Evolutionary conservation across 2,329 filamentous ascomycete genomes (phyloP), one percentile per base, ranked within the genome.

Genomic region (Alternaria conjuncta): DNA sequence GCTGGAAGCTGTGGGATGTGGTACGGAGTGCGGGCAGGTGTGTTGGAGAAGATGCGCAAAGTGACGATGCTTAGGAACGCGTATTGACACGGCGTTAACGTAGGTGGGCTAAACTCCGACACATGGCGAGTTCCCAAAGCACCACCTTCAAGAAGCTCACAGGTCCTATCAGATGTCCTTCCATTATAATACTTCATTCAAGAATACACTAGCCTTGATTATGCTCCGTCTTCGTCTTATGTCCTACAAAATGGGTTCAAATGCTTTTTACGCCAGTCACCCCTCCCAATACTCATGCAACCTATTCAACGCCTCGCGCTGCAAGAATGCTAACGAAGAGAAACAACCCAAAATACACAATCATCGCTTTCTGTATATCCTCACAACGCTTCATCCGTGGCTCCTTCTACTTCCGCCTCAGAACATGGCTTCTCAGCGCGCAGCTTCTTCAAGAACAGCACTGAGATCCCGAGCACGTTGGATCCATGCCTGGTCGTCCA

Each of bases 401-500:
- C 9, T 30, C 54, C 25, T 18, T 50, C 9, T 36, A 26, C 23
- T 46, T 46, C 26, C 43, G 6, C 18, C 30, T 56, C 0, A 23
- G 1, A 5, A 3, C 1, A 50, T 2, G 20, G 0, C 26, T 26
- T 18, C 54, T 73, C 60, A 79, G 28, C 76, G 64, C 51, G 73
- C 70, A n/a, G 67, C 74, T 60, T 73, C 73, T 7, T 79, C 78
- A 8, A 79, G 73, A 50, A 57, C 41, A 25, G 70, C 71, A 18
- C 67, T 68, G 3, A 78, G 58, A 15, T 69, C 71, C 54, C 76
- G 65, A 12, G 70, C 74, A 21, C 75, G 63, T 59, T 79, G 76
- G 25, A 67, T 61, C 77, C 77, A 79, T 44, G 67, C 64, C 51
- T 73, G 73, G 57, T 83, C 80, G 60, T 81, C 73, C 46, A 79